phyloP scores from a whole-genome alignment of 495 filamentous ascomycete genomes.

The Penicillium verhagenii region DNA sequence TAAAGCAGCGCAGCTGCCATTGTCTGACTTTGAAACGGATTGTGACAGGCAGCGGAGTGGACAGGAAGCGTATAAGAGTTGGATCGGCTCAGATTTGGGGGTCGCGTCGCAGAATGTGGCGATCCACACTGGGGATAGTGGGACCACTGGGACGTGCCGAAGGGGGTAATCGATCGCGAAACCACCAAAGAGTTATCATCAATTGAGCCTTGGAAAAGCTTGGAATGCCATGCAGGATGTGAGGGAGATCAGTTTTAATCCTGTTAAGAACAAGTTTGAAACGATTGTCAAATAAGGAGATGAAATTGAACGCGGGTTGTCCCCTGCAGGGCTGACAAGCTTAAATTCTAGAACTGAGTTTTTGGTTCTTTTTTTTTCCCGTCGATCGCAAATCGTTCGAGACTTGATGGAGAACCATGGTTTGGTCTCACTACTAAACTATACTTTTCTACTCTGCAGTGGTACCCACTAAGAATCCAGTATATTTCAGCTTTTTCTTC shows the following conservation, averaged over 20 bases:
- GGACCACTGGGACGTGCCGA: slow-evolving; percentile 25
- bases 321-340: slow-evolving; percentile 17
- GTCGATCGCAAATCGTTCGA: slow-evolving; percentile 1
- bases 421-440: too few relatives aligned
- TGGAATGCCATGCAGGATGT: slow-evolving; percentile 22
- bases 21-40: too few relatives aligned
- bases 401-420: background rate
- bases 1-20: slow-evolving; percentile 16
- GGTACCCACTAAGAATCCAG: background rate
- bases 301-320: background rate
- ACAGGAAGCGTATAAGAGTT: slow-evolving; percentile 1
- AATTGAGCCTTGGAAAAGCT: background rate
- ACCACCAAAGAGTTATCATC: background rate
- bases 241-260: slow-evolving; percentile 3
- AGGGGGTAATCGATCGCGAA: slow-evolving; percentile 19
- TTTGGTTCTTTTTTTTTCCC: too few relatives aligned
- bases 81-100: background rate
- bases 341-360: slow-evolving; percentile 9
- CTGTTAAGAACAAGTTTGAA: background rate
- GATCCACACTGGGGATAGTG: slow-evolving; percentile 17
- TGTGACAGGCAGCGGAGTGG: background rate
- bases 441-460: too few relatives aligned
- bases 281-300: too few relatives aligned
- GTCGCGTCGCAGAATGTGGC: slow-evolving; percentile 19
- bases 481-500: background rate